Conservation (phyloP, 1,284 basidiomycete genomes). For the Trametes polyzona region DNA sequence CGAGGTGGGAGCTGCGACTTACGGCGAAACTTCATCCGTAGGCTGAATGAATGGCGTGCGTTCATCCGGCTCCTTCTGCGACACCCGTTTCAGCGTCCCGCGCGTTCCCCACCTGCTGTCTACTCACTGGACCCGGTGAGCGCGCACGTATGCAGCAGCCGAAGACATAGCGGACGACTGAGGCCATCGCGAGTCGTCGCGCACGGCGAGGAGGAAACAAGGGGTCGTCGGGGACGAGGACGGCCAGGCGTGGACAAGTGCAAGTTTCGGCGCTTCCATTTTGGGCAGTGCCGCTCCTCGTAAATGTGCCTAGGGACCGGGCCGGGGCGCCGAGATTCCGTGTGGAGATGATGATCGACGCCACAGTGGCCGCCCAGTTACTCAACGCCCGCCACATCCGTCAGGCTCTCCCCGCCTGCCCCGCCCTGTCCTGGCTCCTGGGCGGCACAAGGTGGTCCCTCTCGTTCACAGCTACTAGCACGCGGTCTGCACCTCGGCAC, state of each 20-base stretch:
- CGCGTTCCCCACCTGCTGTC: background rate
- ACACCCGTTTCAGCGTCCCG: background rate
- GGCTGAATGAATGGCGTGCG: constrained; percentile 37
- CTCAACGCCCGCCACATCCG: constrained; percentile 20
- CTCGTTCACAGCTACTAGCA: too few relatives aligned
- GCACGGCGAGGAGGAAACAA: constrained; percentile 8
- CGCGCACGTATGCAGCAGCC: constrained; percentile 31
- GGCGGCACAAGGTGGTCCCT: too few relatives aligned
- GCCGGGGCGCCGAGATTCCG: background rate
- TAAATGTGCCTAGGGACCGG: background rate
- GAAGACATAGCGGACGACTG: constrained; percentile 28
- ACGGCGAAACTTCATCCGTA: constrained; percentile 30
- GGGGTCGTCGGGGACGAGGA: background rate
- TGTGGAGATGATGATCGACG: background rate
- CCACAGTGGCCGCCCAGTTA: constrained; percentile 5
- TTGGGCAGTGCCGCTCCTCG: constrained; percentile 17
- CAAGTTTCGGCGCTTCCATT: constrained; percentile 20
- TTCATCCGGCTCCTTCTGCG: constrained; percentile 35
- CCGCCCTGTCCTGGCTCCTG: background rate
- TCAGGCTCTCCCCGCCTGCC: background rate
- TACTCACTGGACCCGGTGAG: constrained; percentile 19
- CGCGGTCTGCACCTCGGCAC: too few relatives aligned
- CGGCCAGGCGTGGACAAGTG: constrained; percentile 12
- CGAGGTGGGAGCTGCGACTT: constrained; percentile 2
- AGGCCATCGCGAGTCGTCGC: constrained; percentile 29